These are phyloP conservation scores for Cryptosporidium xiaoi DNA, from an alignment of 169 alveolate species.

Conservation along the genomic window DNA sequence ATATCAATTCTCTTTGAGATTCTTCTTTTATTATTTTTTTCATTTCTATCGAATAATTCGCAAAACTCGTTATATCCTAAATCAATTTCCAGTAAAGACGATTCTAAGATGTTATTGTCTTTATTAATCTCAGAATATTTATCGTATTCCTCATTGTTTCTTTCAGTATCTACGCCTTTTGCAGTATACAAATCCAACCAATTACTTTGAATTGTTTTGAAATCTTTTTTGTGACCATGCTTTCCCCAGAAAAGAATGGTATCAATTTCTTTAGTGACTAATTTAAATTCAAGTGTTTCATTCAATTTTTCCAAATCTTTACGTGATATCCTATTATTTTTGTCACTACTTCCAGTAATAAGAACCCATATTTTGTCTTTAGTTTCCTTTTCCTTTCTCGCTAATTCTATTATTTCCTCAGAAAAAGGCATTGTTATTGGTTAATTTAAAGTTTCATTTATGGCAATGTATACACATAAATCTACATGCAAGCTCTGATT, in stretches of 20 bases:
- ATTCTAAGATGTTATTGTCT: too few relatives aligned
- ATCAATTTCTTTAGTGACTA: conserved; percentile 18
- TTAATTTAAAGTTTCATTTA: too few relatives aligned
- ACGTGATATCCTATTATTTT: conserved; percentile 2
- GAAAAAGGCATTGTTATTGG: too few relatives aligned
- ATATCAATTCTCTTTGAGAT: conserved; percentile 24
- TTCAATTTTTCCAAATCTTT: conserved; percentile 1
- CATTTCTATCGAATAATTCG: conserved; percentile 26
- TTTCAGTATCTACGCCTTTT: too few relatives aligned
- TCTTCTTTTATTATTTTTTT: conserved; percentile 28
- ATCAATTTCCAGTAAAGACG: too few relatives aligned
- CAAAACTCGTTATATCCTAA: conserved; percentile 20
- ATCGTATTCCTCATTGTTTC: too few relatives aligned
- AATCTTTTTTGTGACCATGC: not conserved
- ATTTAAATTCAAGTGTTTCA: not conserved
- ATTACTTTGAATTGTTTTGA: too few relatives aligned
- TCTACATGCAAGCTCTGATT: too few relatives aligned
- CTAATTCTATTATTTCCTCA: conserved; percentile 24
- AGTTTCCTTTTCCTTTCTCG: not conserved
- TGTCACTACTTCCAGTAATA: conserved; percentile 19
- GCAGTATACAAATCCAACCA: too few relatives aligned
- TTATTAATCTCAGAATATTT: too few relatives aligned
- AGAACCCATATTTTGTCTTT: conserved; percentile 43
- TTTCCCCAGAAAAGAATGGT: conserved; percentile 42
- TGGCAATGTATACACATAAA: too few relatives aligned